Conservation (phyloP, 75 land plant species). For the Gnetum montanum region DNA sequence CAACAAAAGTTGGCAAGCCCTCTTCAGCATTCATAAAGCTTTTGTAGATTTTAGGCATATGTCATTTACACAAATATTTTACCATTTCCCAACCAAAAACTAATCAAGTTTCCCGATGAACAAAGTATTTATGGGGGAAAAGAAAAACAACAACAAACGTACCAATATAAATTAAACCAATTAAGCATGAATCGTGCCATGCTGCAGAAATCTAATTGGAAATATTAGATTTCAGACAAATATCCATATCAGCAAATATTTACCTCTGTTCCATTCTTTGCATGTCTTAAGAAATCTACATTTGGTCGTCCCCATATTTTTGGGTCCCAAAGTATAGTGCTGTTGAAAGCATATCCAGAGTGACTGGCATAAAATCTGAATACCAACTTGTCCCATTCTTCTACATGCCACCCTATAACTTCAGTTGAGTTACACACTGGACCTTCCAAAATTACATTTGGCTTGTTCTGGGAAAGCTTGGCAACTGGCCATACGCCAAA, state of each 20-base stretch:
- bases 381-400: constrained; percentile 81
- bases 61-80: not conserved
- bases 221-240: not conserved
- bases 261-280: constrained; percentile 93
- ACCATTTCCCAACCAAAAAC: no score
- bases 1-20: not conserved
- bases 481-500: constrained; percentile 94
- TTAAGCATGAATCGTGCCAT: not conserved
- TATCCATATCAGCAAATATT: not conserved
- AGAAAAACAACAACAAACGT: not conserved
- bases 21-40: not conserved
- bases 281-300: constrained; percentile 44
- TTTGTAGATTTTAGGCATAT: not conserved
- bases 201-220: not conserved
- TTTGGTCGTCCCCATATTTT: constrained; percentile 57
- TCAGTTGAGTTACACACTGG: constrained; percentile 68
- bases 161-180: not conserved
- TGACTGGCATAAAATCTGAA: constrained; percentile 90
- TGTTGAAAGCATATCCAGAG: constrained; percentile 98
- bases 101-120: no score
- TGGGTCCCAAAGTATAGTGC: constrained; percentile 94
- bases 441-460: constrained; percentile 62
- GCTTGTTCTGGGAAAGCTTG: constrained; percentile 42
- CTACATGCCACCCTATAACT: constrained; percentile 94
- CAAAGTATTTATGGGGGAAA: not conserved